Conservation (phyloP, 2,329 filamentous ascomycete species). For the Dissoconium aciculare region DNA sequence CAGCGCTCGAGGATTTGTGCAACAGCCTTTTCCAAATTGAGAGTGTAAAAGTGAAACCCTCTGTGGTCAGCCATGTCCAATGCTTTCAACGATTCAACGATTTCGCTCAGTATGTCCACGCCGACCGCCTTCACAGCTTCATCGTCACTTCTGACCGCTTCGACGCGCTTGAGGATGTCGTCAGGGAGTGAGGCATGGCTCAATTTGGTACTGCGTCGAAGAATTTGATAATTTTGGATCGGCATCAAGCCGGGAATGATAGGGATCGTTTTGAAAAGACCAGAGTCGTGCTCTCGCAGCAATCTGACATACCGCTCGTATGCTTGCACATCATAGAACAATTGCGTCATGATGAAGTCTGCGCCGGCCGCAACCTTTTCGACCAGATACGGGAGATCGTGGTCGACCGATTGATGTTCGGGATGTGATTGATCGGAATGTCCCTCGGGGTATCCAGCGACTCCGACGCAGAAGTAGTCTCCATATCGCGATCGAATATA, state of each 20-base stretch:
- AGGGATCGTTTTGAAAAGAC: slow-evolving; percentile 68
- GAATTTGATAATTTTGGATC: slow-evolving; percentile 91
- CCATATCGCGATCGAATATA: slow-evolving; percentile 79
- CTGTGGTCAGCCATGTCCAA: slow-evolving; percentile 43
- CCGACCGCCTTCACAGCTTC: slow-evolving; percentile 67
- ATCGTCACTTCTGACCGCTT: slow-evolving; percentile 62
- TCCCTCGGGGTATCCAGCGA: slow-evolving; percentile 88
- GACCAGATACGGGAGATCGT: slow-evolving; percentile 72
- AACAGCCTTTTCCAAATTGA: slow-evolving; percentile 92
- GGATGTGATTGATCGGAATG: slow-evolving; percentile 86
- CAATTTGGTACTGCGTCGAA: slow-evolving; percentile 84
- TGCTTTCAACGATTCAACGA: slow-evolving; percentile 64
- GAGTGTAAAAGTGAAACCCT: slow-evolving; percentile 94
- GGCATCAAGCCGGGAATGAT: slow-evolving; percentile 96
- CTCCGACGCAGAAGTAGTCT: slow-evolving; percentile 91
- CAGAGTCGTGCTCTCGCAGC: slow-evolving; percentile 66
- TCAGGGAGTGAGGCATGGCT: slow-evolving; percentile 74
- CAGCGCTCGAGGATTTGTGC: slow-evolving; percentile 81
- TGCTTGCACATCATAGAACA: slow-evolving; percentile 81
- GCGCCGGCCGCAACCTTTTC: slow-evolving; percentile 86
- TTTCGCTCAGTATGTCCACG: slow-evolving; percentile 68
- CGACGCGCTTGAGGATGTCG: slow-evolving; percentile 52
- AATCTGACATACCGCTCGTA: slow-evolving; percentile 67
- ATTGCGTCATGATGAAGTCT: slow-evolving; percentile 96
- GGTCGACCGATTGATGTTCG: slow-evolving; percentile 49